Evolutionary conservation across 2,329 filamentous ascomycete genomes (phyloP).

Genomic region (Arthrinium puccinioides): DNA sequence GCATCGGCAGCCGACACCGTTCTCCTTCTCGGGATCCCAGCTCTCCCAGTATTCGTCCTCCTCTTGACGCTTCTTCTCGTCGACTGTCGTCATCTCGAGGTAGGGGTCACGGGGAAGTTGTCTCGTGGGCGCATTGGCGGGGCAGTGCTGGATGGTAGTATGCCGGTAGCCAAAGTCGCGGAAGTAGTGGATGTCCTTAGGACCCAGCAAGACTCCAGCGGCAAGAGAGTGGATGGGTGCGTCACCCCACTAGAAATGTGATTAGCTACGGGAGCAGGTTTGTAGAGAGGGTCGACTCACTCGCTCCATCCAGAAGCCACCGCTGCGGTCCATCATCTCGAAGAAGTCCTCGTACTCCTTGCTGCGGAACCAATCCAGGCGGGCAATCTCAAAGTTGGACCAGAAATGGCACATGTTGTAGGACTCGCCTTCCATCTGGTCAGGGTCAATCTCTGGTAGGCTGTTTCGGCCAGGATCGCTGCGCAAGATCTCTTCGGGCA

Average conservation of each 20-base stretch:
- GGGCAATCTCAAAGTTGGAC: conserved; percentile 98
- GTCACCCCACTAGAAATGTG: conserved; percentile 74
- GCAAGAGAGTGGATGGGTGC: conserved; percentile 97
- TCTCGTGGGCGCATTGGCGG: conserved; percentile 83
- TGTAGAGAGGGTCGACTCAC: conserved; percentile 41
- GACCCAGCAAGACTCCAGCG: conserved; percentile 75
- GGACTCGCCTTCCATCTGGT: conserved; percentile 92
- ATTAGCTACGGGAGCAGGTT: conserved; percentile 1
- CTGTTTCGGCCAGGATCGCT: conserved; percentile 64
- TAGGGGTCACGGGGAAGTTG: conserved; percentile 76
- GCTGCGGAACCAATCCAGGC: conserved; percentile 91
- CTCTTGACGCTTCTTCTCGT: conserved; percentile 77
- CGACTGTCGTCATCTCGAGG: conserved; percentile 71
- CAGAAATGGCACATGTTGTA: conserved; percentile 99
- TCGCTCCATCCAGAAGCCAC: conserved; percentile 98
- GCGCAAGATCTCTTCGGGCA: conserved; percentile 76
- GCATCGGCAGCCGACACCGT: conserved; percentile 93
- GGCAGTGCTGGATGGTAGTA: conserved; percentile 97
- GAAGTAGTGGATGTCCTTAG: conserved; percentile 93
- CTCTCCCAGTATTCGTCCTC: conserved; percentile 96
- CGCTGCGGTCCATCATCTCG: conserved; percentile 96
- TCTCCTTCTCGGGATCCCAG: conserved; percentile 82
- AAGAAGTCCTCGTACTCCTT: conserved; percentile 98
- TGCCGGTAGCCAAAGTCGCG: conserved; percentile 97
- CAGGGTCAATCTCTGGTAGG: conserved; percentile 76